Conservation (phyloP, 2,329 filamentous ascomycete species). For the Cordyceps pruinosa region DNA sequence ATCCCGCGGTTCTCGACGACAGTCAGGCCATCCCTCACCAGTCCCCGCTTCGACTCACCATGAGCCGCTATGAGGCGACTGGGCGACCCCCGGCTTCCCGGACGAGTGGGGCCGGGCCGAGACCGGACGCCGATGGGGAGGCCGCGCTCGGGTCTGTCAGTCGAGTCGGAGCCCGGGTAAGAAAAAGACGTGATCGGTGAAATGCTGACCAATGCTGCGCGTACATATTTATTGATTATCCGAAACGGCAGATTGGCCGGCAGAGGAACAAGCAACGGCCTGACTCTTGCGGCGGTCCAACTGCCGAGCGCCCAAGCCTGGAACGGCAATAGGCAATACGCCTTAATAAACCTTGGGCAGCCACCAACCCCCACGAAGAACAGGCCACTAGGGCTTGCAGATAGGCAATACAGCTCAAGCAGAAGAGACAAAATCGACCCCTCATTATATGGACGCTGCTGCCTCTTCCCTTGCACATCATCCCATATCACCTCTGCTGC, state of each 20-base stretch:
- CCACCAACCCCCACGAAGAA: neutral
- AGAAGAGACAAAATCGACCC: neutral
- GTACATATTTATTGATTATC: neutral
- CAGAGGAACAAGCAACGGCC: neutral
- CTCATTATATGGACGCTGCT: neutral
- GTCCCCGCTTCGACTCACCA: neutral
- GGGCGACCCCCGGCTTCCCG: neutral
- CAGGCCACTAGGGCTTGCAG: neutral
- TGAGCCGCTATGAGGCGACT: neutral
- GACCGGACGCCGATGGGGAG: neutral
- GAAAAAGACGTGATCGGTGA: neutral
- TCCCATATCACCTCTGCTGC: neutral
- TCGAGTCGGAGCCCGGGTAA: neutral
- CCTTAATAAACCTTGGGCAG: neutral
- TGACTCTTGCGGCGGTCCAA: neutral
- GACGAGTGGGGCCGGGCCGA: neutral
- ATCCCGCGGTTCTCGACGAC: no score
- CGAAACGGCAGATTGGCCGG: neutral
- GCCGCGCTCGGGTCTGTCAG: neutral
- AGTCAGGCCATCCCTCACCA: no score
- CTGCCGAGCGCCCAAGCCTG: neutral
- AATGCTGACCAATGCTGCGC: neutral
- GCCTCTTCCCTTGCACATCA: neutral
- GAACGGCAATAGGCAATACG: no score
- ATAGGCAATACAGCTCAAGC: neutral